These are phyloP conservation scores for Tetradesmus lagerheimii DNA, from an alignment of 139 green algal species.

Conservation along the genomic window DNA sequence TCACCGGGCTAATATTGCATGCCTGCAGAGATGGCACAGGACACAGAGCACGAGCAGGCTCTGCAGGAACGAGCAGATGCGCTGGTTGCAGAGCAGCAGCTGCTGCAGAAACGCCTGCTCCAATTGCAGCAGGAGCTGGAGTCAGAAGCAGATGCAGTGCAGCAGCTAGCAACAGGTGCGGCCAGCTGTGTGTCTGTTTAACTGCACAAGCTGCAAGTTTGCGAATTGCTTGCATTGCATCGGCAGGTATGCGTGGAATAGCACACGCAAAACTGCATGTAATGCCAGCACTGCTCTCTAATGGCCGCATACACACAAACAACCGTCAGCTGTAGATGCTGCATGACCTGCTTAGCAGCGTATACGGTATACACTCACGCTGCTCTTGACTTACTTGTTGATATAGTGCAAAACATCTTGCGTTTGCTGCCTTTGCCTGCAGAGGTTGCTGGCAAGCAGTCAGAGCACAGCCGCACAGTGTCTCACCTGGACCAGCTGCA, in stretches of 20 bases:
- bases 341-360: not conserved
- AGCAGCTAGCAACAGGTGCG: conserved; percentile 33
- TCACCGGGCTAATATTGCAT: too few species aligned
- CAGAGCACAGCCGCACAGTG: not conserved
- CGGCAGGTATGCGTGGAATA: not conserved
- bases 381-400: not conserved
- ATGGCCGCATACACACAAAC: too few species aligned
- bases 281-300: too few species aligned
- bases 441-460: conserved; percentile 3
- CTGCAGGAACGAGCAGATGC: conserved; percentile 36
- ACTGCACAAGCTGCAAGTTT: too few species aligned
- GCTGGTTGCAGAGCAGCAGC: conserved; percentile 27
- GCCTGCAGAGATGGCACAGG: conserved; percentile 26
- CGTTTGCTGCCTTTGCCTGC: not conserved
- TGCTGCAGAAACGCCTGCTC: conserved; percentile 28
- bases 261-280: not conserved
- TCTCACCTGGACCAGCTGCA: conserved; percentile 19
- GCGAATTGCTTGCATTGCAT: too few species aligned
- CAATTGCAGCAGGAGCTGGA: conserved; percentile 33
- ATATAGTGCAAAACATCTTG: not conserved
- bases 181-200: not conserved
- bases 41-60: conserved; percentile 20
- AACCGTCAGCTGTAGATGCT: not conserved
- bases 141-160: not conserved
- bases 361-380: too few species aligned